Base-by-base conservation (phyloP, 306 rosid species). In the Casuarina cunninghamiana region DNA sequence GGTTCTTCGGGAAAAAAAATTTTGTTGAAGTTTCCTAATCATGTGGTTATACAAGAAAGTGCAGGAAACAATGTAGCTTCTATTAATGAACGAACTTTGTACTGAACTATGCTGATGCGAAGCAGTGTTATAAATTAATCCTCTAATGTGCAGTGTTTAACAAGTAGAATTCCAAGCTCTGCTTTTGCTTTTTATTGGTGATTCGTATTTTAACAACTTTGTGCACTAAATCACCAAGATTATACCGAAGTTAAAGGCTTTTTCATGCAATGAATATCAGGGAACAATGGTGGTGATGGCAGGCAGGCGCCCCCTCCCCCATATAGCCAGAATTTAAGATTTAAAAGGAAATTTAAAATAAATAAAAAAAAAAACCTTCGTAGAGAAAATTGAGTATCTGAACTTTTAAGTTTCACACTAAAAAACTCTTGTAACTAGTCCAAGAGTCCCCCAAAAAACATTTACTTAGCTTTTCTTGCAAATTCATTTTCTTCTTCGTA, bases 1-100 rank as follows among this genome's bases (percentile, higher is more conserved):
- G 98, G 99, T 93, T 10, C 38, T 50, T 84, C 60, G 10, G 48
- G 37, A 63, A 76, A 70, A 61, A 45, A 0, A 0, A 10, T 13
- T 16, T 53, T 53, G 3, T 19, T 66, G 8, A 41, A 66, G 21
- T 16, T 66, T 17, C 50, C 48, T 16, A 32, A 66, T 16, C n/a
- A 38, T 42, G 12, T 39, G 15, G 50, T 17, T 17, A 21, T 66
- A 32, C 50, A 41, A 41, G 71, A 66, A 66, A 41, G 71, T 66
- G 2, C 5, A 38, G n/a, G 69, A 45, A 63, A 63, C 38, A 63
- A 39, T 63, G 26, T 38, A 13, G 39, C 26, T 16, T 38, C 19
- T 63, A 39, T 63, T 6, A 12, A 38, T 63, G 46, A 63, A 63
- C 12, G 2, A 57, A 3, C 10, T 5, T 8, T 15, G 44, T 37